Base-by-base conservation (phyloP, 306 rosid genomes). In the Gleditsia sinensis region DNA sequence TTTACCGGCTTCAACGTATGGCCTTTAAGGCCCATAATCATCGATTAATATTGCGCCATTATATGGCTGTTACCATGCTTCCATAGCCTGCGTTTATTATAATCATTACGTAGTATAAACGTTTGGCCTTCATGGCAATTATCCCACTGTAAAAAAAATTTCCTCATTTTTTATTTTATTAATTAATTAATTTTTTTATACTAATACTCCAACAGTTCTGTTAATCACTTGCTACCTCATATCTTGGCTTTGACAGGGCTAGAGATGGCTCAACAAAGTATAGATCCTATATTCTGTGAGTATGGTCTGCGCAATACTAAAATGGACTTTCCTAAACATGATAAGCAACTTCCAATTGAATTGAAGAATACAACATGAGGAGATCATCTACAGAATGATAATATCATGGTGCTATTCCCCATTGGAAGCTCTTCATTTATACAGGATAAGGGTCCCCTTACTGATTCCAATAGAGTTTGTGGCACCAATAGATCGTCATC, bases 341-440 rank as follows among this genome's bases (percentile, higher is more conserved):
- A 84, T 72, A 79, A 90, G 79, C 88, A 87, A 57, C 54, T 43
- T 43, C 37, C 76, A 36, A 80, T 64, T 88, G 72, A 86, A 64
- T 71, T 68, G 67, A 86, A 90, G 90, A 91, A 93, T 81, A 83
- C 90, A 16, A 81, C 81, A 34, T 51, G 86, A 75, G 85, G 84
- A 82, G 94, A 87, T 76, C n/a, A n/a, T n/a, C 46, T 87, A 74
- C 92, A 88, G 66, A 84, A 87, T 83, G 88, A 85, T 71, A 85
- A 83, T 33, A 66, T 82, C 58, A 60, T 45, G 51, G 74, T 61
- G 74, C 80, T 91, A 80, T 70, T 84, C 62, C 74, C 88, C 48
- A 67, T 42, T 8, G 86, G 75, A 72, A 87, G 69, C 82, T 80
- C 88, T 62, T 65, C 87, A 10, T 28, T 82, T 68, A 59, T 82